These are phyloP conservation scores for Abrus pulchellus DNA, from an alignment of 306 rosid species.

Conservation along the genomic window DNA sequence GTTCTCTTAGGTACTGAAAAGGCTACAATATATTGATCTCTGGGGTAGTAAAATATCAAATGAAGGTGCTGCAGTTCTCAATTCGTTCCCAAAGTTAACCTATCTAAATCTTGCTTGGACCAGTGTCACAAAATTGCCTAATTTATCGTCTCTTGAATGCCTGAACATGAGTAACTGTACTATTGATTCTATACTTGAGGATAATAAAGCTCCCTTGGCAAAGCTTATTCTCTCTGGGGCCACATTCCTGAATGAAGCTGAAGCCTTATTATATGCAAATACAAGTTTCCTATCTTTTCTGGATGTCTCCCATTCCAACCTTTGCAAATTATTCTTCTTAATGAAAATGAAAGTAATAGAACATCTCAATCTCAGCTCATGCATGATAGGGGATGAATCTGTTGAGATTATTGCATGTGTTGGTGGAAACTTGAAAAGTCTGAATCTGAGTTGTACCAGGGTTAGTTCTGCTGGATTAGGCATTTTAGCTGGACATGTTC, in stretches of 20 bases:
- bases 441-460: slow-evolving; percentile 77
- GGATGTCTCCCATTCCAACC: slow-evolving; percentile 71
- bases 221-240: slow-evolving; percentile 80
- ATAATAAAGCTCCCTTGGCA: slow-evolving; percentile 64
- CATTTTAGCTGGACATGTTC: slow-evolving; percentile 75
- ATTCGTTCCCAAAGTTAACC: slow-evolving; percentile 69
- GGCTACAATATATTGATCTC: slow-evolving; percentile 79
- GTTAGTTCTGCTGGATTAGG: slow-evolving; percentile 79
- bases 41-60: slow-evolving; percentile 94
- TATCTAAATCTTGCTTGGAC: slow-evolving; percentile 92
- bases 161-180: slow-evolving; percentile 87
- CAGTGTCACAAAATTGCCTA: slow-evolving; percentile 73
- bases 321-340: slow-evolving; percentile 68
- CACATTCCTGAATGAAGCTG: slow-evolving; percentile 65
- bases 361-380: slow-evolving; percentile 83
- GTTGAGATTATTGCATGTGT: slow-evolving; percentile 64
- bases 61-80: slow-evolving; percentile 72
- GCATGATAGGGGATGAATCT: slow-evolving; percentile 72
- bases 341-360: slow-evolving; percentile 65
- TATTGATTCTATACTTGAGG: slow-evolving; percentile 69
- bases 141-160: slow-evolving; percentile 66
- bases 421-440: slow-evolving; percentile 74
- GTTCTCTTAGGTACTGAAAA: slow-evolving; percentile 69
- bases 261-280: slow-evolving; percentile 60
- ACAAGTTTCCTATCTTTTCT: slow-evolving; percentile 61